Conservation (phyloP, 805 yeast genomes). For the Torulaspora delbrueckii region DNA sequence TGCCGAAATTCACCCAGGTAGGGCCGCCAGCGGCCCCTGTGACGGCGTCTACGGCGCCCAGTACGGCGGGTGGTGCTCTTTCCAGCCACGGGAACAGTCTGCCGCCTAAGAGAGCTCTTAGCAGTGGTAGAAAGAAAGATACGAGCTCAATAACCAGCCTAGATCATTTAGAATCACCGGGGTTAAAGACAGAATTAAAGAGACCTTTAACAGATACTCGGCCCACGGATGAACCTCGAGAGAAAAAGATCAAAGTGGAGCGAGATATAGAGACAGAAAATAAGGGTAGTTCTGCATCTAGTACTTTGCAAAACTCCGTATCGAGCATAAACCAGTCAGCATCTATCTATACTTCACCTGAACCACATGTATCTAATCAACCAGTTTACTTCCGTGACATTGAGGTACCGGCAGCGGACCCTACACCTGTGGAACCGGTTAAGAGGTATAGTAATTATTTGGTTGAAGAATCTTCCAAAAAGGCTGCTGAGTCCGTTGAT, state of each 20-base stretch:
- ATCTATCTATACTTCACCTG: conserved; percentile 8
- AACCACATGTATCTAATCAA: conserved; percentile 5
- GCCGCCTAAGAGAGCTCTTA: background rate
- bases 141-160: background rate
- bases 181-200: background rate
- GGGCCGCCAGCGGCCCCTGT: conserved; percentile 1
- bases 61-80: background rate
- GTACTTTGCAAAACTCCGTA: background rate
- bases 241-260: conserved; percentile 1
- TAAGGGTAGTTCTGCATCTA: background rate
- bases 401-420: conserved; percentile 16
- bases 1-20: conserved; percentile 23
- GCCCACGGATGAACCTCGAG: background rate
- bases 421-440: conserved; percentile 15
- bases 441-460: conserved; percentile 9
- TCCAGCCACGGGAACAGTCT: background rate
- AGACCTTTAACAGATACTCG: background rate
- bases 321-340: conserved; percentile 2
- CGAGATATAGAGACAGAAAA: conserved; percentile 1
- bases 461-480: conserved; percentile 21
- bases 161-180: background rate
- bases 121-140: background rate
- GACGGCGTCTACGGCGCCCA: background rate
- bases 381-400: conserved; percentile 10
- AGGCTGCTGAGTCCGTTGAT: conserved; percentile 17